phyloP scores from a whole-genome alignment of 257 asterid genomes.

The Capsicum baccatum region DNA sequence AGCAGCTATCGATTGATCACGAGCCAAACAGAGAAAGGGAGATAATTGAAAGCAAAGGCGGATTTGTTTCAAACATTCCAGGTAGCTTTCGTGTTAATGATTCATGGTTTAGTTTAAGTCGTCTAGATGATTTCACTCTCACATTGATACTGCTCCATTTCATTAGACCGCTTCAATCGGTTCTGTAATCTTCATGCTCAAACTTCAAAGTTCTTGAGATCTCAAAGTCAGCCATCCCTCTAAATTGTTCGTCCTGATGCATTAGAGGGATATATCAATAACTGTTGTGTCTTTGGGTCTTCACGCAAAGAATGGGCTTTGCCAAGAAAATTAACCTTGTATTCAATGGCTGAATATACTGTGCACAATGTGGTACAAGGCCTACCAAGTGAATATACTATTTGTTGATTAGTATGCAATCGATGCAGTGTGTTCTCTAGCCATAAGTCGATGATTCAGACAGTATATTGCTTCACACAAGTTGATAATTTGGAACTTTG shows the following conservation, averaged over 20 bases:
- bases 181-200: conserved; percentile 7
- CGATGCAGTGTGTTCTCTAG: background rate
- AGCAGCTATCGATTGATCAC: conserved; percentile 89
- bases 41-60: conserved; percentile 87
- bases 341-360: background rate
- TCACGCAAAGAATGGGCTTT: too few relatives aligned
- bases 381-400: background rate
- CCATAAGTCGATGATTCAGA: background rate
- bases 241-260: background rate
- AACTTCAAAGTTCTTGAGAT: background rate
- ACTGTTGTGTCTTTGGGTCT: too few relatives aligned
- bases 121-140: conserved; percentile 7
- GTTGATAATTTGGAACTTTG: conserved; percentile 20
- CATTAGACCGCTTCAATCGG: background rate
- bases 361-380: background rate
- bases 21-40: conserved; percentile 82
- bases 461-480: background rate
- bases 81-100: conserved; percentile 43
- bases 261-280: background rate
- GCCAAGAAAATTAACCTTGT: background rate
- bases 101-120: background rate
- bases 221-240: background rate
- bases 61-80: conserved; percentile 87
- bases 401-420: background rate
- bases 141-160: background rate